Conservation (phyloP, 495 filamentous ascomycete genomes). For the Neurospora sp. region DNA sequence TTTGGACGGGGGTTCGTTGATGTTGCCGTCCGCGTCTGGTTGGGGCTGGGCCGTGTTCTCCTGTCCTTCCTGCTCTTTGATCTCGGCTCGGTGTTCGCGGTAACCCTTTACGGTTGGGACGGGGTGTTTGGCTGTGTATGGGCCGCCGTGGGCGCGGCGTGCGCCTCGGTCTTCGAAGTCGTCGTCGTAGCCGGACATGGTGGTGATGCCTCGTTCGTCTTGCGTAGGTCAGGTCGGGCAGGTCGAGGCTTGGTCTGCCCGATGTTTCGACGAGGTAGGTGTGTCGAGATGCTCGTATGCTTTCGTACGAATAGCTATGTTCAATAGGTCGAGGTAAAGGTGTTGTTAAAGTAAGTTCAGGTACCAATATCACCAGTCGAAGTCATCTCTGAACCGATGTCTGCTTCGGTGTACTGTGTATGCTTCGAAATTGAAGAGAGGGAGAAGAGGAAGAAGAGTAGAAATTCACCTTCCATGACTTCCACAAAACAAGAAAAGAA, state of each 20-base stretch:
- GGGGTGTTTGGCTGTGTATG: slow-evolving; percentile 47
- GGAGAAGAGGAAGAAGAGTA: neutral
- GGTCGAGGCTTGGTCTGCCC: neutral
- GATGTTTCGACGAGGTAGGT: neutral
- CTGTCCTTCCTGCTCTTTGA: slow-evolving; percentile 14
- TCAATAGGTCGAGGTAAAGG: neutral
- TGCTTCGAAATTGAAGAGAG: neutral
- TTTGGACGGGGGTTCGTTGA: slow-evolving; percentile 26
- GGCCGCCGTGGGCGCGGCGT: slow-evolving; percentile 35
- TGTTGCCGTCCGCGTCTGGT: slow-evolving; percentile 29
- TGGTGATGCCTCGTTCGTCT: neutral
- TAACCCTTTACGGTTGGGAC: slow-evolving; percentile 57
- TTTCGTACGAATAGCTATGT: neutral
- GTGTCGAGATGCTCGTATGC: neutral
- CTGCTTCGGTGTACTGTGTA: neutral
- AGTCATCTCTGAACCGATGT: neutral
- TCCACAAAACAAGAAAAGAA: neutral
- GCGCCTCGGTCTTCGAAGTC: slow-evolving; percentile 40
- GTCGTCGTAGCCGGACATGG: slow-evolving; percentile 6
- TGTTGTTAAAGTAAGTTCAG: neutral
- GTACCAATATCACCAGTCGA: neutral
- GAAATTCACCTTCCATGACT: neutral
- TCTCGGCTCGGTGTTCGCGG: slow-evolving; percentile 43
- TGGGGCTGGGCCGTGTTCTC: slow-evolving; percentile 24
- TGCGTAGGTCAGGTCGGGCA: neutral